phyloP scores from a whole-genome alignment of 768 basidiomycete species.

The Auricularia cornea region DNA sequence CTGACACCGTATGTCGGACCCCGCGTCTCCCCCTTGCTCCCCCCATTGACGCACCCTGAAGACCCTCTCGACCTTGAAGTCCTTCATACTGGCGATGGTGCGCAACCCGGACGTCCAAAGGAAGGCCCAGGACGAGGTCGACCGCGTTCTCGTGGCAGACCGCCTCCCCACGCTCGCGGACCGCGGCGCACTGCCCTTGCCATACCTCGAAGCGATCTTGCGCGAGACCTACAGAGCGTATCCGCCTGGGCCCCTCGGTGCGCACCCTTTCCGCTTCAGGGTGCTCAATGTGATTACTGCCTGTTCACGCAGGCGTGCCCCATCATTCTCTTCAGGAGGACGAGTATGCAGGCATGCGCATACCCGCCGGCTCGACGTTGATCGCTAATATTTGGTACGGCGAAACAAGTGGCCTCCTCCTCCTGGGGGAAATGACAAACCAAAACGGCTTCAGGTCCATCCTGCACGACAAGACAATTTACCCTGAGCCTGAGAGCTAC shows the following conservation, averaged over 20 bases:
- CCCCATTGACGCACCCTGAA: constrained; percentile 11
- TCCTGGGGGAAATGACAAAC: too few relatives aligned
- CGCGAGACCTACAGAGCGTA: constrained; percentile 34
- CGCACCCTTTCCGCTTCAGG: background rate
- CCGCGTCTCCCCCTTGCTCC: background rate
- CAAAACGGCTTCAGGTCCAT: too few relatives aligned
- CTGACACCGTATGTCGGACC: constrained; percentile 22
- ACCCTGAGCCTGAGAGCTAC: too few relatives aligned
- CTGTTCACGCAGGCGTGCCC: background rate
- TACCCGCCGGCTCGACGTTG: background rate
- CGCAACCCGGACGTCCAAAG: constrained; percentile 42
- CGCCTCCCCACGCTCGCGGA: constrained; percentile 39
- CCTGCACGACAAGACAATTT: too few relatives aligned
- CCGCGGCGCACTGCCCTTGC: constrained; percentile 28
- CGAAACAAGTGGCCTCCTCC: too few relatives aligned
- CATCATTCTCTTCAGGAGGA: background rate
- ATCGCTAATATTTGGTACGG: constrained; percentile 2
- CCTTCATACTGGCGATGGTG: constrained; percentile 48
- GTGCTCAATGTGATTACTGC: background rate
- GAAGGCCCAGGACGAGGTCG: too few relatives aligned
- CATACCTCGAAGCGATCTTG: constrained; percentile 29
- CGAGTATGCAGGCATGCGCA: constrained; percentile 2
- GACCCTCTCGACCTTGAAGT: constrained; percentile 42
- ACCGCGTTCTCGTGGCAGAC: constrained; percentile 26
- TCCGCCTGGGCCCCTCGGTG: constrained; percentile 30